These are phyloP conservation scores for Colletotrichum nymphaeae DNA, from an alignment of 2,329 filamentous ascomycete genomes.

Conservation along the genomic window DNA sequence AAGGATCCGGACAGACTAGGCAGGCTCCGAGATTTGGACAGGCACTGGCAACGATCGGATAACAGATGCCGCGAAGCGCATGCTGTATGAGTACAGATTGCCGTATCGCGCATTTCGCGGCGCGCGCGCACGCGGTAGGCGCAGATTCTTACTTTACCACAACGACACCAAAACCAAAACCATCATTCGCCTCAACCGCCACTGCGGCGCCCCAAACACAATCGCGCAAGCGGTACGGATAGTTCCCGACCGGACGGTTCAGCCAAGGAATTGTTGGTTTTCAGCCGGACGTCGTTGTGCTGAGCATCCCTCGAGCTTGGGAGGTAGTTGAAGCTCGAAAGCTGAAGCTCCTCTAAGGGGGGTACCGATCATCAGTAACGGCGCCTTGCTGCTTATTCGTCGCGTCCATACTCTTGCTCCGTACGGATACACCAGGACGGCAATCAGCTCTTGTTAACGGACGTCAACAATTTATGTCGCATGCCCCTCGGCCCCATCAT, in stretches of 20 bases:
- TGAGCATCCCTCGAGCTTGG: not conserved
- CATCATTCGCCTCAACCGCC: not conserved
- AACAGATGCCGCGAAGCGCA: not conserved
- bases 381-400: not conserved
- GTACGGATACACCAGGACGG: not conserved
- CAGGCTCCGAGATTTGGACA: not conserved
- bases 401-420: no score
- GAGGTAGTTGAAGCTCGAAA: not conserved
- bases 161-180: not conserved
- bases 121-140: not conserved
- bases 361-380: not conserved
- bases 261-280: not conserved
- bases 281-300: not conserved
- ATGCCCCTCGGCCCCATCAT: not conserved
- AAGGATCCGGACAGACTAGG: not conserved
- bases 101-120: not conserved
- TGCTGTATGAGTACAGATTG: not conserved
- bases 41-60: not conserved
- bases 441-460: not conserved
- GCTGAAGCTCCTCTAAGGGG: not conserved
- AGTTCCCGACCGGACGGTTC: constrained; percentile 3
- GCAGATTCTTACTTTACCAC: not conserved
- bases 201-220: not conserved
- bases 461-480: not conserved
- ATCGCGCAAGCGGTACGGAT: not conserved